These are phyloP conservation scores for Thymus quinquecostatus DNA, from an alignment of 257 asterid genomes.

Conservation along the genomic window DNA sequence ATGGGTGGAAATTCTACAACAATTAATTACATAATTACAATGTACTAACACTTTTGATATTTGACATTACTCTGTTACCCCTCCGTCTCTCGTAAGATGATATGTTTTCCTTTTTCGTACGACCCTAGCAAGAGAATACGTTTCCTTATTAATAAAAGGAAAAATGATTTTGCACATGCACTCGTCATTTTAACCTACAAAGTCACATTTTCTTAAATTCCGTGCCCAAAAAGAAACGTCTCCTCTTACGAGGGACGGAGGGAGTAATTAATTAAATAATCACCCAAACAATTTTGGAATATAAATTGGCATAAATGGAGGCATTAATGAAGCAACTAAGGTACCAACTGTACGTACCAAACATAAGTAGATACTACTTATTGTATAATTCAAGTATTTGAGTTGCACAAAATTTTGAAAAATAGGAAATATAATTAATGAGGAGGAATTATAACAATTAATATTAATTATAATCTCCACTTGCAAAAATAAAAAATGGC, in stretches of 20 bases:
- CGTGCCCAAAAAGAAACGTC: no score
- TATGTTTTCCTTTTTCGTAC: no score
- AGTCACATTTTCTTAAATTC: no score
- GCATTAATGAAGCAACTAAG: background rate
- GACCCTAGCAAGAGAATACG: no score
- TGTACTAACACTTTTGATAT: background rate
- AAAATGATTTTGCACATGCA: no score
- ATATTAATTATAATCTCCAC: background rate
- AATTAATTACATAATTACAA: no score
- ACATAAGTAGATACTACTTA: background rate
- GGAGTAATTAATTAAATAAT: no score
- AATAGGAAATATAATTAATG: background rate
- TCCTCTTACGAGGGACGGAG: no score
- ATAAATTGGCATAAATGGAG: background rate
- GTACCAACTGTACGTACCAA: constrained; percentile 10
- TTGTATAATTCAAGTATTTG: background rate
- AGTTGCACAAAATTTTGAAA: background rate
- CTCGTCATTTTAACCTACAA: no score
- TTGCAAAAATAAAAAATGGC: constrained; percentile 12
- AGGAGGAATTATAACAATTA: background rate
- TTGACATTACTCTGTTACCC: background rate
- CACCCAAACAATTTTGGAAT: background rate
- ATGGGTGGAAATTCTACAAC: background rate
- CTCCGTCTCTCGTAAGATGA: no score
- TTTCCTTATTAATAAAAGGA: no score